A percentile compares a stretch with the other conserved stretches of the same genome.
Evolutionary conservation across 2,329 filamentous ascomycete species (phyloP).

Genomic region (Curvularia sp.): DNA sequence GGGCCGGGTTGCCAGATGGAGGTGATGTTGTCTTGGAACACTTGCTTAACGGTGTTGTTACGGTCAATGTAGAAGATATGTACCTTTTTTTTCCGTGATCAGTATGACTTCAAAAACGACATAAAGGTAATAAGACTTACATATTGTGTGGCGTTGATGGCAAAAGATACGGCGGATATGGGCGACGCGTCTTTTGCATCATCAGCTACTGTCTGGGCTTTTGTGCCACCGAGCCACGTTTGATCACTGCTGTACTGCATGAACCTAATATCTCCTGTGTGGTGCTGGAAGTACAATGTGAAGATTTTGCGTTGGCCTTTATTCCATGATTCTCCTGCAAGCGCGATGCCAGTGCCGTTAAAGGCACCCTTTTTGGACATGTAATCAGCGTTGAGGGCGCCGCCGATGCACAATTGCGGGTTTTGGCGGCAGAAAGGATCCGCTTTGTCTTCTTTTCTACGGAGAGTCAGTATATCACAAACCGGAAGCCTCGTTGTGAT

Average conservation of each 20-base stretch:
- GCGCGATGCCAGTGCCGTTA: conserved; percentile 57
- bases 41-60: conserved; percentile 51
- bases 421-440: conserved; percentile 39
- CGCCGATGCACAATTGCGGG: conserved; percentile 49
- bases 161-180: conserved; percentile 55
- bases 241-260: conserved; percentile 49
- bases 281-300: conserved; percentile 57
- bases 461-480: not conserved
- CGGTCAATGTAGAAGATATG: conserved; percentile 54
- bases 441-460: conserved; percentile 9
- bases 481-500: not conserved
- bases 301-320: conserved; percentile 49
- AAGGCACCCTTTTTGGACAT: conserved; percentile 54
- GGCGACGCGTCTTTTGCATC: conserved; percentile 56
- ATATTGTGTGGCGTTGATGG: conserved; percentile 48
- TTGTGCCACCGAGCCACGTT: conserved; percentile 51
- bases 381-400: conserved; percentile 50
- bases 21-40: conserved; percentile 51
- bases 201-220: conserved; percentile 50
- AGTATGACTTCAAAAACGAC: not conserved
- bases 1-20: conserved; percentile 52
- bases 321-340: conserved; percentile 55
- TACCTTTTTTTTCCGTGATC: conserved; percentile 31
- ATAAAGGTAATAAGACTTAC: conserved; percentile 28
- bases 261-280: conserved; percentile 53